These are phyloP conservation scores for Colletotrichum scovillei DNA, from an alignment of 2,329 filamentous ascomycete genomes.

Conservation along the genomic window DNA sequence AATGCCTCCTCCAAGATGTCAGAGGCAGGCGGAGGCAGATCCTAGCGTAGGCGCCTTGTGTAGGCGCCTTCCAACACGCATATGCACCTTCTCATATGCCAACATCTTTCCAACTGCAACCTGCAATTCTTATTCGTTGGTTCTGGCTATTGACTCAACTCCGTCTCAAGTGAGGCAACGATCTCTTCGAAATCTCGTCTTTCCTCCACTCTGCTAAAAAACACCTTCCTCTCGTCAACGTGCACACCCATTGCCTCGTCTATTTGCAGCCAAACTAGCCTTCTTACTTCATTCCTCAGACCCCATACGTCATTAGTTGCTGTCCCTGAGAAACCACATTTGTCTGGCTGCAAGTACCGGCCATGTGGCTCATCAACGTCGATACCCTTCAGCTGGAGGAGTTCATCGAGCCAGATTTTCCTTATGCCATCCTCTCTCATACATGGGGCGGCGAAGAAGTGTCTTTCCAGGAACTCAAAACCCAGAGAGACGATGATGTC, in stretches of 20 bases:
- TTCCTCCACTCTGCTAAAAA: background rate
- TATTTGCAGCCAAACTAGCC: background rate
- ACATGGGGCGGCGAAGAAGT: constrained; percentile 36
- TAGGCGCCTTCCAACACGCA: background rate
- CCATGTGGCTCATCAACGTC: constrained; percentile 24
- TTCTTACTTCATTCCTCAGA: no score
- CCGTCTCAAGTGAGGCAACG: background rate
- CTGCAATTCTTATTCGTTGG: background rate
- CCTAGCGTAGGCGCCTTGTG: no score
- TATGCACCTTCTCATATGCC: background rate
- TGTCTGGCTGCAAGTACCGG: no score
- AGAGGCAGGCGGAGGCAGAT: background rate
- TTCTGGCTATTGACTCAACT: background rate
- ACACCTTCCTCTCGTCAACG: background rate
- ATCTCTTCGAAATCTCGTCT: background rate
- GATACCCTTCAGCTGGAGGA: constrained; percentile 4
- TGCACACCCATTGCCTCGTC: background rate
- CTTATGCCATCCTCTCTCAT: constrained; percentile 39
- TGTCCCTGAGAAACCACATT: background rate
- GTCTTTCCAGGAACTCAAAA: constrained; percentile 5
- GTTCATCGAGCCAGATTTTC: background rate
- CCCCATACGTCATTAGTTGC: background rate
- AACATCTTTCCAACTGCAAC: background rate
- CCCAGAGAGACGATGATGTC: background rate
- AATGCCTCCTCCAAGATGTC: background rate